A percentile compares a stretch with the other conserved stretches of the same genome.
Conservation (phyloP, 1,284 basidiomycete species). For the Ustilago curta region DNA sequence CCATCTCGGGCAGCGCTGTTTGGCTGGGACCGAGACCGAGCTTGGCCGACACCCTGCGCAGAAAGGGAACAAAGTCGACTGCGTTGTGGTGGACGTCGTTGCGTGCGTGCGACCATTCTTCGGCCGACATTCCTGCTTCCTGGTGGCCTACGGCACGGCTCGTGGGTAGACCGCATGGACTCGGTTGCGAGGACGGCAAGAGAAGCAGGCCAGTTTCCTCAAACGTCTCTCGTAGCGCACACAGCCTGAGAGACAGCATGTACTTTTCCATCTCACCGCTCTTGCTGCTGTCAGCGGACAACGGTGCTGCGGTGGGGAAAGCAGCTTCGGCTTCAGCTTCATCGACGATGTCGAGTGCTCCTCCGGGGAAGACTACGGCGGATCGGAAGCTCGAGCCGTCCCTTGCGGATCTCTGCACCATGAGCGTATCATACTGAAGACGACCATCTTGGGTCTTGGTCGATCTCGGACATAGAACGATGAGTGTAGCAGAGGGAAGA, state of each 20-base stretch:
- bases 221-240: constrained; percentile 62
- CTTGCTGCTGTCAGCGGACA: background rate
- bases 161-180: constrained; percentile 29
- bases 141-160: constrained; percentile 57
- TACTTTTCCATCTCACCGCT: constrained; percentile 30
- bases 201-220: constrained; percentile 63
- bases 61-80: constrained; percentile 52
- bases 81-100: constrained; percentile 64
- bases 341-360: constrained; percentile 58
- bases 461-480: constrained; percentile 58
- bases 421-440: constrained; percentile 48
- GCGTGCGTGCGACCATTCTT: constrained; percentile 55
- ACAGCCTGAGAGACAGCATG: constrained; percentile 55
- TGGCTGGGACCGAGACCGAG: constrained; percentile 22
- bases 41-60: constrained; percentile 38
- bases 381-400: constrained; percentile 61
- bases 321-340: constrained; percentile 43
- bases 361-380: constrained; percentile 65
- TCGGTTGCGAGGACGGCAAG: constrained; percentile 35
- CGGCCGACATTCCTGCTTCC: constrained; percentile 52
- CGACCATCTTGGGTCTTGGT: constrained; percentile 2
- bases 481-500: constrained; percentile 58
- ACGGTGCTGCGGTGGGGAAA: background rate
- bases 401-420: constrained; percentile 59
- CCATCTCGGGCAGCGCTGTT: constrained; percentile 30